Evolutionary conservation across 805 yeast genomes (phyloP).

Genomic region (Nakazawaea ishiwadae): DNA sequence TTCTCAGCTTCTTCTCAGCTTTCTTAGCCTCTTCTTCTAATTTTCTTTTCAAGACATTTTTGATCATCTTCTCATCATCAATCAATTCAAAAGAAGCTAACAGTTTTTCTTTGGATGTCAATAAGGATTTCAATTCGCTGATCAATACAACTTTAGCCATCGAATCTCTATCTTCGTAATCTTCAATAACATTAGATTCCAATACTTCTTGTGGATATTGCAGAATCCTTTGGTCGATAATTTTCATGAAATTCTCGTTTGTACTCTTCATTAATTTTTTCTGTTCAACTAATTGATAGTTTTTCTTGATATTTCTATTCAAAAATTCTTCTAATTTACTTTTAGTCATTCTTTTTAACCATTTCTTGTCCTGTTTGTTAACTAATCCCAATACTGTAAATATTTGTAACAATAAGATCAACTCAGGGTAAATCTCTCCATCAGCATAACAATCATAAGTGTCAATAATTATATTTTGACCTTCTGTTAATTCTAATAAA

Average conservation of each 20-base stretch:
- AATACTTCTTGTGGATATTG: constrained; percentile 40
- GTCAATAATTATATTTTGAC: constrained; percentile 42
- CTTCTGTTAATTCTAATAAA: constrained; percentile 25
- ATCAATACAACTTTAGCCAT: constrained; percentile 54
- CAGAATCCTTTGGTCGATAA: constrained; percentile 31
- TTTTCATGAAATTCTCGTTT: constrained; percentile 23
- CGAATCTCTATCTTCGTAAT: constrained; percentile 26
- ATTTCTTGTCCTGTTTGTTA: constrained; percentile 25
- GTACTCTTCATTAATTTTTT: constrained; percentile 39
- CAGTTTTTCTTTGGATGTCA: constrained; percentile 26
- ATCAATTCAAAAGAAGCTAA: constrained; percentile 36
- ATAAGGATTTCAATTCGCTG: constrained; percentile 51
- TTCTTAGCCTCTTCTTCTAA: constrained; percentile 22
- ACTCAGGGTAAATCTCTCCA: constrained; percentile 59
- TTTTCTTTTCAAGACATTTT: constrained; percentile 54
- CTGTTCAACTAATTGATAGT: constrained; percentile 54
- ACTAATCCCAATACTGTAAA: constrained; percentile 33
- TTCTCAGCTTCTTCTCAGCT: constrained; percentile 23
- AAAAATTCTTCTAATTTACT: constrained; percentile 30
- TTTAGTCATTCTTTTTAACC: constrained; percentile 25
- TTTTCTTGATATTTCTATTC: constrained; percentile 51
- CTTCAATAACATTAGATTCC: constrained; percentile 13
- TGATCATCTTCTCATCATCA: constrained; percentile 54
- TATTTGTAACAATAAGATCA: constrained; percentile 48
- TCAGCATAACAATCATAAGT: constrained; percentile 58